phyloP scores from a whole-genome alignment of 1,284 basidiomycete genomes.

The Ustilago crameri region DNA sequence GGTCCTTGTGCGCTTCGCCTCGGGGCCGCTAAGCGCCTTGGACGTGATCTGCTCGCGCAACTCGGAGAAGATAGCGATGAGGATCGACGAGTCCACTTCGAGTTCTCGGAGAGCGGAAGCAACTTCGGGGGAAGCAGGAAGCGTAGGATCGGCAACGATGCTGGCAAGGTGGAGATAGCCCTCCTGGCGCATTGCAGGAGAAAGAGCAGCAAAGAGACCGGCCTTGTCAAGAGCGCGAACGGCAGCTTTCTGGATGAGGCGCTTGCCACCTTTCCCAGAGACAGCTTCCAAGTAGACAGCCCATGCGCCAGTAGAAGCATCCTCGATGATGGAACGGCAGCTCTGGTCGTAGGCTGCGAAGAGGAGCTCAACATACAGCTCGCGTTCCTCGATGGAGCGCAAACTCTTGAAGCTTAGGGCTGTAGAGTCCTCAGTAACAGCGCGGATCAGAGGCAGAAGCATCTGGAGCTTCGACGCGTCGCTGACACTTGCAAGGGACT shows the following conservation, averaged over 20 bases:
- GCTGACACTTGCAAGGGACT: slow-evolving; percentile 74
- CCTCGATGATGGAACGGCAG: slow-evolving; percentile 72
- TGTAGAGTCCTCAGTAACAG: slow-evolving; percentile 59
- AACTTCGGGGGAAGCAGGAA: slow-evolving; percentile 38
- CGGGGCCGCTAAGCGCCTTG: slow-evolving; percentile 72
- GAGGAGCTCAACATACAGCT: slow-evolving; percentile 71
- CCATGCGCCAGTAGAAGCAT: slow-evolving; percentile 69
- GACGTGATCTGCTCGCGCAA: slow-evolving; percentile 71
- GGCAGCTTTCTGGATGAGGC: slow-evolving; percentile 42
- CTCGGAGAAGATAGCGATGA: slow-evolving; percentile 74
- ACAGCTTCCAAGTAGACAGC: slow-evolving; percentile 38
- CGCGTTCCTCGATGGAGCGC: slow-evolving; percentile 24
- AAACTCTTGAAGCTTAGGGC: slow-evolving; percentile 16
- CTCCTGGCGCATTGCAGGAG: slow-evolving; percentile 73
- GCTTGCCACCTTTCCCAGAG: slow-evolving; percentile 18
- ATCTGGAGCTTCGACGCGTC: slow-evolving; percentile 76
- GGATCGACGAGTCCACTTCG: slow-evolving; percentile 69
- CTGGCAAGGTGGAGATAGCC: slow-evolving; percentile 72
- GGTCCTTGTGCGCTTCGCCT: slow-evolving; percentile 48
- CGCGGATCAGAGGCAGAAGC: slow-evolving; percentile 75
- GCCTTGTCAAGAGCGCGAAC: slow-evolving; percentile 69
- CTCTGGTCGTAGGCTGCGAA: slow-evolving; percentile 73
- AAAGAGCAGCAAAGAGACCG: slow-evolving; percentile 73
- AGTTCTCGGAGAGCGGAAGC: slow-evolving; percentile 47
- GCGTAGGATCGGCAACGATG: slow-evolving; percentile 47